These are phyloP conservation scores for Dactylellina sp. DNA, from an alignment of 2,329 filamentous ascomycete species.

Conservation along the genomic window DNA sequence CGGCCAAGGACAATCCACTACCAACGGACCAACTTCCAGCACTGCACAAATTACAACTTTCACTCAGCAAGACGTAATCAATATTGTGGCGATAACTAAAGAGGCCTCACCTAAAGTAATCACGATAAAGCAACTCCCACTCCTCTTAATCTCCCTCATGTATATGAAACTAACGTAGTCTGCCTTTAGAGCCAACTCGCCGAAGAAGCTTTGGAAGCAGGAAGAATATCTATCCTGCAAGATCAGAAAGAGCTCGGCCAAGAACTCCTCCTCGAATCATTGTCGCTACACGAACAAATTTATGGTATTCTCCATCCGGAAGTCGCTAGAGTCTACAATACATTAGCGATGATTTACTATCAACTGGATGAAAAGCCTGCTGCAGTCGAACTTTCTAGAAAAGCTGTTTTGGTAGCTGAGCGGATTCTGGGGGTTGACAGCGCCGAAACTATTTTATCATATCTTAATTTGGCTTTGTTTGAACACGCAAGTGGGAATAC, in stretches of 20 bases:
- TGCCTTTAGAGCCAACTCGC: conserved; percentile 76
- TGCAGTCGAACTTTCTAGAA: conserved; percentile 92
- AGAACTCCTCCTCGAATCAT: conserved; percentile 92
- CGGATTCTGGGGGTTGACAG: conserved; percentile 93
- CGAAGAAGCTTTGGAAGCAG: conserved; percentile 94
- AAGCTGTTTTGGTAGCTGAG: conserved; percentile 95
- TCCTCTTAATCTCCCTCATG: background rate
- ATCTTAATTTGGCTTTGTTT: conserved; percentile 94
- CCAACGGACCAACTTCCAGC: conserved; percentile 60
- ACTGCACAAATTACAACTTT: conserved; percentile 70
- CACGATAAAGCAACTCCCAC: background rate
- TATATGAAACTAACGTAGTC: conserved; percentile 1
- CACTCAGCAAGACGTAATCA: conserved; percentile 84
- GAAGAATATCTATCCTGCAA: conserved; percentile 94
- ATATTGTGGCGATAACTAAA: conserved; percentile 94
- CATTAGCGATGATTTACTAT: conserved; percentile 94
- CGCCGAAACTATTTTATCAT: conserved; percentile 91
- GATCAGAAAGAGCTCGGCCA: conserved; percentile 95
- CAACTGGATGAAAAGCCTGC: conserved; percentile 97
- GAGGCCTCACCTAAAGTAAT: conserved; percentile 81
- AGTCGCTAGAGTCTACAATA: conserved; percentile 94
- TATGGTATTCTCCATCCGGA: conserved; percentile 97
- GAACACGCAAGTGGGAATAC: conserved; percentile 93
- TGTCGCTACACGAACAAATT: conserved; percentile 97
- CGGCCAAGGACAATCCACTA: conserved; percentile 65